phyloP scores from a whole-genome alignment of 805 yeast species.

The Candida loeiensis region DNA sequence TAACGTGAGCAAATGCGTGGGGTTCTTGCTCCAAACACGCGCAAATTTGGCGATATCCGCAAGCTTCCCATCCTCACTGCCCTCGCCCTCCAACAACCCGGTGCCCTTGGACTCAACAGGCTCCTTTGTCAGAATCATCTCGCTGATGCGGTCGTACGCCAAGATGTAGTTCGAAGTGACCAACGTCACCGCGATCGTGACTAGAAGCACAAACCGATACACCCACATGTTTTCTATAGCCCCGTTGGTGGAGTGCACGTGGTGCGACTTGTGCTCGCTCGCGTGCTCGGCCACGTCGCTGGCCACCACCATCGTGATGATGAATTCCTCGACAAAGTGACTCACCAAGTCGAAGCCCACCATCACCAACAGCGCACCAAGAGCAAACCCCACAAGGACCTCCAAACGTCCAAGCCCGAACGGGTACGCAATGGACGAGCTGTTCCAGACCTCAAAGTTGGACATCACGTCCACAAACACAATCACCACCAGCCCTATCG shows the following conservation, averaged over 20 bases:
- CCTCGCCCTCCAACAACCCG: constrained; percentile 3
- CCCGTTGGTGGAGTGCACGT: constrained; percentile 30
- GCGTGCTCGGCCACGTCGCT: constrained; percentile 17
- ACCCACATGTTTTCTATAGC: constrained; percentile 23
- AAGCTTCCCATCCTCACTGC: constrained; percentile 1
- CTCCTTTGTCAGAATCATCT: constrained; percentile 27
- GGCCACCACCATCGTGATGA: constrained; percentile 41
- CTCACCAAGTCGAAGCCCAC: constrained; percentile 88
- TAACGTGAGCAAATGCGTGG: constrained; percentile 47
- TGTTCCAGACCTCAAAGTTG: constrained; percentile 92
- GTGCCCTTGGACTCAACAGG: constrained; percentile 7
- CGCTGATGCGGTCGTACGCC: constrained; percentile 31
- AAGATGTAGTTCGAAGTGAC: constrained; percentile 34
- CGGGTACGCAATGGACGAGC: constrained; percentile 77
- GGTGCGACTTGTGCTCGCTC: constrained; percentile 35
- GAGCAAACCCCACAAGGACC: constrained; percentile 81
- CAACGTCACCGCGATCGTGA: constrained; percentile 21
- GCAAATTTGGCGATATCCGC: constrained; percentile 11
- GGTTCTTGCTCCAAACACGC: constrained; percentile 28
- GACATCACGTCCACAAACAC: constrained; percentile 75
- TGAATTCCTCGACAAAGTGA: constrained; percentile 78
- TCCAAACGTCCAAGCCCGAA: constrained; percentile 93
- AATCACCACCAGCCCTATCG: constrained; percentile 67
- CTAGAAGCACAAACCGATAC: constrained; percentile 23
- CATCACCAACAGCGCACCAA: constrained; percentile 79